phyloP scores from a whole-genome alignment of 1,139 yeast genomes.

The Spathaspora sp. region DNA sequence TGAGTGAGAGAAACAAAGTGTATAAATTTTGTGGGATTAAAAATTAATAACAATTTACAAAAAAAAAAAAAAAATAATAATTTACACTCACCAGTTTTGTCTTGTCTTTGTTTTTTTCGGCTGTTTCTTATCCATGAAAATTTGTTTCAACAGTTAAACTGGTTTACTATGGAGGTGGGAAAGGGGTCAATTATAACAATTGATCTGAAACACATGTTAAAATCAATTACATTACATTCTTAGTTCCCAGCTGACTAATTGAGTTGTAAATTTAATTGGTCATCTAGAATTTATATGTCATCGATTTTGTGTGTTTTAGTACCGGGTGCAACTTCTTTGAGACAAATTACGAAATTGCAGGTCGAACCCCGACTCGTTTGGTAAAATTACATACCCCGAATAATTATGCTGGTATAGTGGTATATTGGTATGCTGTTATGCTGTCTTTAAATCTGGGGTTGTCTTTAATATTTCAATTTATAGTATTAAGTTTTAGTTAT shows the following conservation, averaged over 20 bases:
- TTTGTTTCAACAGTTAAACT: background rate
- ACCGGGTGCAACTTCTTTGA: constrained; percentile 2
- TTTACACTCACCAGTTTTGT: background rate
- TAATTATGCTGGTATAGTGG: background rate
- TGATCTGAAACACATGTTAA: background rate
- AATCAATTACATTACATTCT: background rate
- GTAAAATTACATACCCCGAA: background rate
- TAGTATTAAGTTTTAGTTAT: background rate
- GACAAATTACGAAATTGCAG: background rate
- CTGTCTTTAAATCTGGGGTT: background rate
- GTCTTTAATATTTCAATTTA: background rate
- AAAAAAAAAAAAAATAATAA: background rate
- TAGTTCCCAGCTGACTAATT: background rate
- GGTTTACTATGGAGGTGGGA: background rate
- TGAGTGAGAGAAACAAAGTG: background rate
- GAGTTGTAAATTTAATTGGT: background rate
- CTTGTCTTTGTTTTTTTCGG: background rate
- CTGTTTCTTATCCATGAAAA: background rate
- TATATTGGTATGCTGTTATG: too few species aligned
- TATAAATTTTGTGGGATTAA: background rate
- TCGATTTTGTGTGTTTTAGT: background rate
- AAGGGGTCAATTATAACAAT: too few species aligned
- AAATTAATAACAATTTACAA: background rate
- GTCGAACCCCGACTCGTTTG: background rate
- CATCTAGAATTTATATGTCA: background rate